phyloP scores from a whole-genome alignment of 2,329 filamentous ascomycete species.

The Akanthomyces muscarius region DNA sequence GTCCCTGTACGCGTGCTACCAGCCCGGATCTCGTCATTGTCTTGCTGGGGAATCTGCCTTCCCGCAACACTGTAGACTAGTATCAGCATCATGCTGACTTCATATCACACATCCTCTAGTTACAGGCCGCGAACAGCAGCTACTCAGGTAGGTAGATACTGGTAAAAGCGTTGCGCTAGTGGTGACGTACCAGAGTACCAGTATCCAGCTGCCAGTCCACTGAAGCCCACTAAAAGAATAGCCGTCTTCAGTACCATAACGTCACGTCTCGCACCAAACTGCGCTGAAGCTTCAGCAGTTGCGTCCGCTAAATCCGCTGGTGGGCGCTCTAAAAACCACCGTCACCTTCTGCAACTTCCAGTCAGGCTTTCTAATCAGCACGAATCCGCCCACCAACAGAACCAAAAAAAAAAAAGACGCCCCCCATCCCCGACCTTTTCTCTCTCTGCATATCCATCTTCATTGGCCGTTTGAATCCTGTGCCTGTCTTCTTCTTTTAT shows the following conservation, averaged over 20 bases:
- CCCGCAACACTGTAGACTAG: background rate
- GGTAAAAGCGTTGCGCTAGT: background rate
- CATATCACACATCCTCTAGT: background rate
- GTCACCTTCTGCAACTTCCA: no score
- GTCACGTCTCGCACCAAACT: no score
- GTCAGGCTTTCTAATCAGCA: constrained; percentile 6
- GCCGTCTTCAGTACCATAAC: no score
- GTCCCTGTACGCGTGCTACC: no score
- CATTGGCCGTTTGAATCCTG: background rate
- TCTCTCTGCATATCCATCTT: background rate
- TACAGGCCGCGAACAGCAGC: background rate
- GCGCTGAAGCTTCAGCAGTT: no score
- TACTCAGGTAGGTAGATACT: background rate
- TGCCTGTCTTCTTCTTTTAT: background rate
- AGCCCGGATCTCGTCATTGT: background rate
- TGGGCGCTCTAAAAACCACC: no score
- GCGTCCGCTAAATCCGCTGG: no score
- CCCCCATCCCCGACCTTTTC: background rate
- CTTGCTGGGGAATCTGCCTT: no score
- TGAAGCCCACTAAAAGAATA: background rate
- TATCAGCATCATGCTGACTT: constrained; percentile 7
- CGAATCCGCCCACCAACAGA: background rate
- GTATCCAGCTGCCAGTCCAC: background rate
- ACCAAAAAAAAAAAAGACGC: background rate
- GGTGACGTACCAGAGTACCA: background rate